Evolutionary conservation across 1,284 basidiomycete genomes (phyloP), one percentile per base, ranked within the genome.

Genomic region (Ustilago crameri): DNA sequence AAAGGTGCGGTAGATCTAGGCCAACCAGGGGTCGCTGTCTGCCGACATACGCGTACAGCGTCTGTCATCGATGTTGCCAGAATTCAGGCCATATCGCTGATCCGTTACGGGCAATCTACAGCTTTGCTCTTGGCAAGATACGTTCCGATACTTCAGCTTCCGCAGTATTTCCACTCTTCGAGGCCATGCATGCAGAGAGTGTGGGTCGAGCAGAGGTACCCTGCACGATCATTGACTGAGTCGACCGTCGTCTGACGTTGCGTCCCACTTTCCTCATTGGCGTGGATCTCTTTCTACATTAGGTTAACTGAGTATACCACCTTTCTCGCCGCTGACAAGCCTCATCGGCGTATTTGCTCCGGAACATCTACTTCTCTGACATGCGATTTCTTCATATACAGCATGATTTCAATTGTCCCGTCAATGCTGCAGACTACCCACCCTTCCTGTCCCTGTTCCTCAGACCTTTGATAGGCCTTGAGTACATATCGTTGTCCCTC

Each of bases 391-490:
- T 38, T 30, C 7, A 30, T 30, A 30, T 30, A 30, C 30, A 30
- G 5, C 30, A 7, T 12, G 30, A 30, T n/a, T n/a, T n/a, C n/a
- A n/a, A n/a, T n/a, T n/a, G n/a, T n/a, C n/a, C n/a, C n/a, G n/a
- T n/a, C n/a, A n/a, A n/a, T n/a, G n/a, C 32, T 34, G 8, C 32
- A 34, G 9, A 8, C 32, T 9, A 34, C 37, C 37, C n/a, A 18
- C 37, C 27, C 43, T 14, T n/a, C 17, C 24, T 15, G 23, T 27
- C 43, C n/a, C 43, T 45, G 7, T 14, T 27, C 3, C 40, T 9
- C 17, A 22, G 47, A 40, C 53, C 53, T 61, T 67, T 49, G 57
- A 67, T 38, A 67, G 53, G 57, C 20, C 45, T 12, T 22, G 7
- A 42, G 40, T 22, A 3, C 7, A 42, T 23, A 8, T 12, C 40